Base-by-base conservation (phyloP, 176 grass and related monocot species). In the Juncus effusus region DNA sequence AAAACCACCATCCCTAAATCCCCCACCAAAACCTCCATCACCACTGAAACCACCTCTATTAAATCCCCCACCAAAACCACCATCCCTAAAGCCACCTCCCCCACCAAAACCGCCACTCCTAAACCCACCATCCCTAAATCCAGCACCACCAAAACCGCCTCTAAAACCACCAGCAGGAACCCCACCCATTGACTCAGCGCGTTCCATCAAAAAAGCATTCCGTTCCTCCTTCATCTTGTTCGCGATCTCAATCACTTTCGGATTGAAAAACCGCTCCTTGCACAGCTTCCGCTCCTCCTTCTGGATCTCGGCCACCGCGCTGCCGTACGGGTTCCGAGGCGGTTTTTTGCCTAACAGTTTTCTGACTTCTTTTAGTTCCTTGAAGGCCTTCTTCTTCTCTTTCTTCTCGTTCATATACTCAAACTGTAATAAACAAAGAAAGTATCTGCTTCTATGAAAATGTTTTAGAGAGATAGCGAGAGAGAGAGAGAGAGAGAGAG, bases 301-400 rank as follows among this genome's bases (percentile, higher is more conserved):
- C 37, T 97, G 88, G 81, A 97, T 92, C 79, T 97, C 88, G 41
- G 82, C 83, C 8, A 92, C 77, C 45, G 88, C 83, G 55, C 82
- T 89, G 73, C 80, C 82, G 62, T 97, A 97, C 68, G 93, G 93
- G 54, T 92, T 84, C 42, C 80, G 82, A 62, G 85, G 88, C 68
- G 85, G 93, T 13, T 40, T 77, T 76, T 78, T 97, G 52, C 88
- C 85, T 58, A 77, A 85, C 2, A 72, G 65, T 49, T 70, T 78
- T 38, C 67, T 53, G 53, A 92, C 83, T 77, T 75, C 59, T 63
- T 89, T 92, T 63, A 92, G 59, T n/a, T 97, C 88, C 63, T 85
- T 77, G 38, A 89, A 97, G 28, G 93, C 88, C 64, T 86, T 79
- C 74, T 84, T 96, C 64, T 89, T 91, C 50, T 57, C 88, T 65